phyloP scores from a whole-genome alignment of 129 eudicot genomes.

The Arctium lappa region DNA sequence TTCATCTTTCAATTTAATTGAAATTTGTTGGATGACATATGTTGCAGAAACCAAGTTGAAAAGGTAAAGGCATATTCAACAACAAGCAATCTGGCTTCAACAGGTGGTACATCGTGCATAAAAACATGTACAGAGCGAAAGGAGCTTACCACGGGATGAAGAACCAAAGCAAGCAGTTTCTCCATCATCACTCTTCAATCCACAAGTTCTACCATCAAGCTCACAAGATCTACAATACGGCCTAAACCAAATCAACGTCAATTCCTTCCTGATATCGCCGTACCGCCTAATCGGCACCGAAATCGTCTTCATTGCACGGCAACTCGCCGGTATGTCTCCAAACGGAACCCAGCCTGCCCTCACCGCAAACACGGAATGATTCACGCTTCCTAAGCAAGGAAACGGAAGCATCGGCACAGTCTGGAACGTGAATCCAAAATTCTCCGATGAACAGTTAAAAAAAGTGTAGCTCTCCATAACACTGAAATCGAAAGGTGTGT shows the following conservation, averaged over 20 bases:
- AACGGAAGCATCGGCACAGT: constrained; percentile 25
- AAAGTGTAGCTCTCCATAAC: constrained; percentile 24
- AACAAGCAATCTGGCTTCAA: background rate
- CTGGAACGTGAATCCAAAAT: background rate
- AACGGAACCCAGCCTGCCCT: constrained; percentile 5
- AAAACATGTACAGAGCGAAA: constrained; percentile 6
- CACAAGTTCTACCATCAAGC: constrained; percentile 52
- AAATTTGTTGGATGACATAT: background rate
- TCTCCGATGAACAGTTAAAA: constrained; percentile 47
- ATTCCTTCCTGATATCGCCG: constrained; percentile 21
- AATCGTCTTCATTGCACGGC: constrained; percentile 29
- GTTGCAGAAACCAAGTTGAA: background rate
- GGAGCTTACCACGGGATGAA: constrained; percentile 23
- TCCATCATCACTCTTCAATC: constrained; percentile 34
- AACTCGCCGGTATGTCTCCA: constrained; percentile 34
- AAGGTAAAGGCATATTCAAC: constrained; percentile 12
- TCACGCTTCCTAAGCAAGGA: constrained; percentile 39
- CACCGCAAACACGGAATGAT: constrained; percentile 43
- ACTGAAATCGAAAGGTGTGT: constrained; percentile 28
- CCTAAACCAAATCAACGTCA: constrained; percentile 48
- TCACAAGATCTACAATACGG: constrained; percentile 61
- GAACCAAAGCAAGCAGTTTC: constrained; percentile 33
- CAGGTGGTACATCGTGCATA: constrained; percentile 16
- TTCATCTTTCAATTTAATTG: background rate
- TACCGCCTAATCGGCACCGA: constrained; percentile 31